Evolutionary conservation across 768 basidiomycete species (phyloP).

Genomic region (Trametes elegans): DNA sequence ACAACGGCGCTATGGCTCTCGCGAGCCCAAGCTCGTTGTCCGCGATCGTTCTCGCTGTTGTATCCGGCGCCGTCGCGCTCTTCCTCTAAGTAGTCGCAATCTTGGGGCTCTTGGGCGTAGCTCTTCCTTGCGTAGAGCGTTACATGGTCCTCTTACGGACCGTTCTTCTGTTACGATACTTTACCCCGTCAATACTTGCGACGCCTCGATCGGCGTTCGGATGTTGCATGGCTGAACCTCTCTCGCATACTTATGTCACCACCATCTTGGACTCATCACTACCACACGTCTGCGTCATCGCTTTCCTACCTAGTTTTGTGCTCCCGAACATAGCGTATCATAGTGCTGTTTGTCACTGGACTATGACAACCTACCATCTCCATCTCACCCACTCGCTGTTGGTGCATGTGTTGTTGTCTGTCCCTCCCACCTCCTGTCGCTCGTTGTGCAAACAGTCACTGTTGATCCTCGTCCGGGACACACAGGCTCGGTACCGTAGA

Average conservation of each 20-base stretch:
- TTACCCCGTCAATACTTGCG: background rate
- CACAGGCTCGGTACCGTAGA: background rate
- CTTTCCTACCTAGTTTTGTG: constrained; percentile 2
- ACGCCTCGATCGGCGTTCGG: background rate
- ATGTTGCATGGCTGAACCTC: background rate
- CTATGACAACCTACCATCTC: constrained; percentile 5
- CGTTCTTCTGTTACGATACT: background rate
- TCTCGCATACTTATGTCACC: too few relatives aligned
- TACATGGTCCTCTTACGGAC: background rate
- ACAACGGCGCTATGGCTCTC: constrained; percentile 17
- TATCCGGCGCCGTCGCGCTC: constrained; percentile 11
- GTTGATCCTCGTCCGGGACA: background rate
- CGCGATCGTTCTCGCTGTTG: constrained; percentile 4
- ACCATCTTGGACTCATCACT: background rate
- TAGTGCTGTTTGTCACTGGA: constrained; percentile 12
- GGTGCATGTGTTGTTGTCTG: constrained; percentile 2
- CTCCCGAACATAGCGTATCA: constrained; percentile 8
- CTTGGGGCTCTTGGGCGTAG: background rate
- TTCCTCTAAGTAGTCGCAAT: background rate
- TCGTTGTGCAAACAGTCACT: constrained; percentile 8
- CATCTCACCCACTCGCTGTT: background rate
- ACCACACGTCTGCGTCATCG: background rate
- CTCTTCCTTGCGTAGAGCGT: background rate
- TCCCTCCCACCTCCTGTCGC: background rate
- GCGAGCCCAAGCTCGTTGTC: constrained; percentile 2